Conservation (phyloP, 2,329 filamentous ascomycete genomes). For the Stemphylium lycopersici region DNA sequence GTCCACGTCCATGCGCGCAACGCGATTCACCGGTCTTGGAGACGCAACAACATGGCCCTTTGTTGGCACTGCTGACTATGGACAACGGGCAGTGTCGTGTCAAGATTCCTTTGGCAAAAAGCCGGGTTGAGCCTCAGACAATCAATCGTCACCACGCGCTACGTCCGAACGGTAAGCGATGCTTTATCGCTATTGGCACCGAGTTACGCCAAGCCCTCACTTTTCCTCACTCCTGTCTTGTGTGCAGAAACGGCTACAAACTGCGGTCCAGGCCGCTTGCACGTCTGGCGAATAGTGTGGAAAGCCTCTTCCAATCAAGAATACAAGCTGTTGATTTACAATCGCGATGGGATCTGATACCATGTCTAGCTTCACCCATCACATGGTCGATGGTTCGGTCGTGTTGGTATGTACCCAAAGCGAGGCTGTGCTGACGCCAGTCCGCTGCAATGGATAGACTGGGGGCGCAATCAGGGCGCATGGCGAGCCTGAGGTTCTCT, state of each 20-base stretch:
- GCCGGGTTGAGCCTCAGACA: background rate
- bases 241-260: background rate
- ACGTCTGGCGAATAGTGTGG: background rate
- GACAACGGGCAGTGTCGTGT: background rate
- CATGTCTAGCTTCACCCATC: background rate
- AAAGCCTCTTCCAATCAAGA: background rate
- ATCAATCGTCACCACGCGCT: background rate
- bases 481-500: slow-evolving; percentile 12
- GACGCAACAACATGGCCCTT: background rate
- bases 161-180: slow-evolving; percentile 1
- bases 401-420: background rate
- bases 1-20: background rate
- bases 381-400: background rate
- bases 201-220: background rate
- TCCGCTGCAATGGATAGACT: slow-evolving; percentile 10
- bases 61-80: slow-evolving; percentile 2
- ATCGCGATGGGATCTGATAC: background rate
- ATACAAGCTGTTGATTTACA: background rate
- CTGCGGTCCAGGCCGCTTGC: background rate
- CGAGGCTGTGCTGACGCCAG: slow-evolving; percentile 12
- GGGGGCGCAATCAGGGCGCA: slow-evolving; percentile 19
- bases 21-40: too few relatives aligned
- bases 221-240: background rate
- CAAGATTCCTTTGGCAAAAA: background rate
- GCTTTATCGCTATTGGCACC: background rate